Conservation (phyloP, 2,329 filamentous ascomycete species). For the Thielaviopsis euricoi region DNA sequence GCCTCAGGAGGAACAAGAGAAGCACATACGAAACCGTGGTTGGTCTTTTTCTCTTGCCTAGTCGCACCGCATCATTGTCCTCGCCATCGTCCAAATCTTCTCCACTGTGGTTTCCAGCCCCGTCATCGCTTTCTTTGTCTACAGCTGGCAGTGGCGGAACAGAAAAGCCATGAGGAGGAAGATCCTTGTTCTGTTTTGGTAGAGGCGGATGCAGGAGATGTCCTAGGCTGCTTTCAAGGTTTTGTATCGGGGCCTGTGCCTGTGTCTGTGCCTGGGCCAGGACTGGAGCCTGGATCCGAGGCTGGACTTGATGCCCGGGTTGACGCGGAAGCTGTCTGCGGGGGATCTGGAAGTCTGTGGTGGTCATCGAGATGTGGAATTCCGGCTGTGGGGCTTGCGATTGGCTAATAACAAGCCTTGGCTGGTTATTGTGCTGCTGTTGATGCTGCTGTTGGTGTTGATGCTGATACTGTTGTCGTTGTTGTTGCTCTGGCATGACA, state of each 20-base stretch:
- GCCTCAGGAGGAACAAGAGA: neutral
- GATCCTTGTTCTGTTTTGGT: neutral
- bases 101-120: constrained; percentile 25
- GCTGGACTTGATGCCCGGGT: neutral
- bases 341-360: neutral
- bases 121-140: constrained; percentile 32
- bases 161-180: neutral
- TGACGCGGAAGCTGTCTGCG: neutral
- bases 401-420: neutral
- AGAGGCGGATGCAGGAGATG: neutral
- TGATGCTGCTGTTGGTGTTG: neutral
- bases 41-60: constrained; percentile 42
- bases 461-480: too few relatives aligned
- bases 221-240: neutral
- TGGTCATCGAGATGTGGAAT: neutral
- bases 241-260: neutral
- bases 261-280: neutral
- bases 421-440: neutral
- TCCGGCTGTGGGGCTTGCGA: neutral
- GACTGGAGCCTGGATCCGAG: neutral
- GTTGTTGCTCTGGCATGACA: too few relatives aligned
- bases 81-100: constrained; percentile 29
- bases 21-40: constrained; percentile 41
- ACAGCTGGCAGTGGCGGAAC: neutral
- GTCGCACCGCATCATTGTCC: constrained; percentile 25